Evolutionary conservation across 805 yeast genomes (phyloP).

Genomic region (Jamesozyma gamospora): DNA sequence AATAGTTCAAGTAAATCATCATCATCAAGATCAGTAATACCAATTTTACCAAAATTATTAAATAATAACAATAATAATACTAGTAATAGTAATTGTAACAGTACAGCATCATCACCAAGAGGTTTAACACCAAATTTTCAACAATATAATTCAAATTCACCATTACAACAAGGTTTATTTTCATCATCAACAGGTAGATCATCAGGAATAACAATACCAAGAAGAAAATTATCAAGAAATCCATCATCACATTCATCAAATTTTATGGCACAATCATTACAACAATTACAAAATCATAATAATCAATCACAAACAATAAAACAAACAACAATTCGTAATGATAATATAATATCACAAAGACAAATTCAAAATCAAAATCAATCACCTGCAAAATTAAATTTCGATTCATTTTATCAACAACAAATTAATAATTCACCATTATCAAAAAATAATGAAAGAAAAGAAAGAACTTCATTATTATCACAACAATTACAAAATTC

Average conservation of each 20-base stretch:
- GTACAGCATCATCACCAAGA: conserved; percentile 26
- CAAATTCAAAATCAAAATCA: background rate
- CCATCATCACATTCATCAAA: conserved; percentile 27
- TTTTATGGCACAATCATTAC: conserved; percentile 22
- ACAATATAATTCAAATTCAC: conserved; percentile 8
- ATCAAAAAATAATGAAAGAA: conserved; percentile 1
- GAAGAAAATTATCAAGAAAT: conserved; percentile 24
- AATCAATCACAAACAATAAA: background rate
- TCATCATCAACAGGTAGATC: conserved; percentile 17
- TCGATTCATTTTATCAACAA: conserved; percentile 3
- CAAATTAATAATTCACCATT: background rate
- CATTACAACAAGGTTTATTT: conserved; percentile 14
- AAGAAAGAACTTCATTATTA: conserved; percentile 25
- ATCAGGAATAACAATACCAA: conserved; percentile 21
- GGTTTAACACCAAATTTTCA: conserved; percentile 3
- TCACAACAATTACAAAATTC: conserved; percentile 28
- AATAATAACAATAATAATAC: background rate
- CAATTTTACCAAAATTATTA: conserved; percentile 28
- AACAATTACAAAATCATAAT: conserved; percentile 16
- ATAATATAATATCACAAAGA: background rate
- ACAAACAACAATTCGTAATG: background rate
- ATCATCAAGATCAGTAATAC: conserved; percentile 26
- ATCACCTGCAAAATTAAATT: background rate
- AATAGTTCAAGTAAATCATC: conserved; percentile 25
- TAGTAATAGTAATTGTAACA: conserved; percentile 3